A percentile compares a stretch with the other conserved stretches of the same genome.
These are phyloP conservation scores for Didymella segeticola DNA, from an alignment of 2,329 filamentous ascomycete genomes.

Conservation along the genomic window DNA sequence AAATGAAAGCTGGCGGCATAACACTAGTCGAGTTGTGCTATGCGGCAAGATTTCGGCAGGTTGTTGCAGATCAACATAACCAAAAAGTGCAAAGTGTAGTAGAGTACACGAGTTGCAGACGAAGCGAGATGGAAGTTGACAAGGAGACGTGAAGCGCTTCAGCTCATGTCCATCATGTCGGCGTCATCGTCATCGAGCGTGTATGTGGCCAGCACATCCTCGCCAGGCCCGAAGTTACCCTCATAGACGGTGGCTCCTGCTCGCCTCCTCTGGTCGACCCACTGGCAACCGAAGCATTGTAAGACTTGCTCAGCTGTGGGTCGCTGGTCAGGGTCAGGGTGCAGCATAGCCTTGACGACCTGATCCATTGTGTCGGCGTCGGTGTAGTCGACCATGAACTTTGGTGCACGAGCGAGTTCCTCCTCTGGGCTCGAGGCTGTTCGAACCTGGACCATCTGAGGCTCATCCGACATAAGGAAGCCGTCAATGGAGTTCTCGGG, in stretches of 20 bases:
- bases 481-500: slow-evolving; percentile 34
- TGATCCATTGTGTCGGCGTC: slow-evolving; percentile 80
- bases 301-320: slow-evolving; percentile 79
- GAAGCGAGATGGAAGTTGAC: neutral
- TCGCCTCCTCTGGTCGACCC: slow-evolving; percentile 78
- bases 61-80: slow-evolving; percentile 15
- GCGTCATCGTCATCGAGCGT: slow-evolving; percentile 38
- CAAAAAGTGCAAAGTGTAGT: slow-evolving; percentile 1
- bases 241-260: slow-evolving; percentile 95
- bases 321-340: slow-evolving; percentile 73
- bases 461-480: slow-evolving; percentile 46
- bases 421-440: slow-evolving; percentile 39
- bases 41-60: slow-evolving; percentile 7
- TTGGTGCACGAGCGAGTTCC: slow-evolving; percentile 73
- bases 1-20: slow-evolving; percentile 6
- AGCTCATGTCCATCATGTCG: slow-evolving; percentile 65
- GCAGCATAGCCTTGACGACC: slow-evolving; percentile 88
- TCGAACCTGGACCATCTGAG: slow-evolving; percentile 47
- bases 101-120: neutral
- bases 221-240: slow-evolving; percentile 89
- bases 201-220: slow-evolving; percentile 60
- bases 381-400: slow-evolving; percentile 83
- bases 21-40: slow-evolving; percentile 15
- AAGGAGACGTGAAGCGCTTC: slow-evolving; percentile 2
- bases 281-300: slow-evolving; percentile 74